phyloP scores from a whole-genome alignment of 108 stramenopile species.

The Cyclotella baltica region DNA sequence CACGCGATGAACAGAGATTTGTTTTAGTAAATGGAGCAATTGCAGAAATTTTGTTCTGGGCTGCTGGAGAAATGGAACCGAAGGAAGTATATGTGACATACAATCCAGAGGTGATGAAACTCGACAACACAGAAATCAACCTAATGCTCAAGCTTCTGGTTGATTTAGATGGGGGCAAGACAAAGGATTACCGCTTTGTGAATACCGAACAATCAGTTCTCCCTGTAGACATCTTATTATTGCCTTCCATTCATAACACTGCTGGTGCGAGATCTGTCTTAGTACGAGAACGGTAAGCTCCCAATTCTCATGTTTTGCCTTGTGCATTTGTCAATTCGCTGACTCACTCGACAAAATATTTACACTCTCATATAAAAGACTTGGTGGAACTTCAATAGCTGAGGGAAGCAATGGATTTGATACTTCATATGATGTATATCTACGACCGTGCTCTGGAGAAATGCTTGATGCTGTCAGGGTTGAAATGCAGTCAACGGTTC shows the following conservation, averaged over 20 bases:
- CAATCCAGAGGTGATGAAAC: conserved; percentile 6
- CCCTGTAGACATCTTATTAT: not conserved
- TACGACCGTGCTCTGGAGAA: conserved; percentile 41
- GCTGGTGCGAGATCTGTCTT: conserved; percentile 1
- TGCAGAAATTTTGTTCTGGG: conserved; percentile 19
- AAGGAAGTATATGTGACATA: conserved; percentile 8
- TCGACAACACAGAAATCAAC: conserved; percentile 13
- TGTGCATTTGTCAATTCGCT: not conserved
- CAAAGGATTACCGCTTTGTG: not conserved
- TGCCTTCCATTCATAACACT: conserved; percentile 4
- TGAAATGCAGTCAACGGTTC: not conserved
- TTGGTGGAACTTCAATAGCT: conserved; percentile 27
- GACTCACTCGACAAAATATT: too few relatives aligned
- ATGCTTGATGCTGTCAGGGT: not conserved
- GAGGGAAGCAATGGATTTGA: conserved; percentile 47
- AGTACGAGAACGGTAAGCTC: not conserved
- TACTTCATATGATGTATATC: conserved; percentile 42
- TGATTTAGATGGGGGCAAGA: conserved; percentile 4
- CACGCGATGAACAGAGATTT: conserved; percentile 22
- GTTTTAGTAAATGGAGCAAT: conserved; percentile 33
- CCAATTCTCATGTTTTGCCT: not conserved
- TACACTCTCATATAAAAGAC: too few relatives aligned
- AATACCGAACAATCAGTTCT: conserved; percentile 12
- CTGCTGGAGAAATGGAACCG: conserved; percentile 10
- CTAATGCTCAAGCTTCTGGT: conserved; percentile 1